Base-by-base conservation (phyloP, 495 filamentous ascomycete species). In the Penicillium verhagenii region DNA sequence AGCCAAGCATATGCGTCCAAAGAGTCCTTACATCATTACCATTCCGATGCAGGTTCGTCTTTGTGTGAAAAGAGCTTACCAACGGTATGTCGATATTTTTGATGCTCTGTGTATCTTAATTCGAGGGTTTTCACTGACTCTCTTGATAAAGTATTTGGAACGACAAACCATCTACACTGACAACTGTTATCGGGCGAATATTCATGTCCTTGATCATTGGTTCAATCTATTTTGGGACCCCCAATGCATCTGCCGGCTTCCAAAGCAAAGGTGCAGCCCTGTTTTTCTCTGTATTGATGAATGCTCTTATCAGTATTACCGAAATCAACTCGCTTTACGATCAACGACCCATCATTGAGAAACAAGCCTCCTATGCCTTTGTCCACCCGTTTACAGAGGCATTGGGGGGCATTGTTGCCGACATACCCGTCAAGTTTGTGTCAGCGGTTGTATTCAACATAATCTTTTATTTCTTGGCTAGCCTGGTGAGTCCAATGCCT, bases 151-250 rank as follows among this genome's bases (percentile, higher is more conserved):
- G 78, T 20, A 77, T 96, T 8, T 80, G 71, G 52, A 89, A 88
- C 33, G 92, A 96, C 58, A 86, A 89, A 47, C 86, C 81, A 53
- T 75, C 93, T 48, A 88, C 87, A 1, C 52, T 96, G 50, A 86
- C 86, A 3, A 79, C 84, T 21, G 75, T 95, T n/a, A 79, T 96
- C 60, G 90, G 86, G n/a, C 90, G 95, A 59, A 76, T 83, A 48
- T 65, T 81, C 55, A 88, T 95, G 84, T 80, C 91, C 37, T 74
- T 97, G 25, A 87, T 97, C 61, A 86, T 96, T 65, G 86, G 88
- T 40, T 89, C 84, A 50, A 89, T 96, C 47, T 97, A 94, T 73
- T 96, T 83, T 71, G 89, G 95, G 23, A 83, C 94, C 4, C 76
- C 82, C 23, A 72, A 45, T 75, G 80, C 57, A 83, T 86, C 49